Base-by-base conservation (phyloP, 305 asterid genomes). In the Fraxinus paxiana region DNA sequence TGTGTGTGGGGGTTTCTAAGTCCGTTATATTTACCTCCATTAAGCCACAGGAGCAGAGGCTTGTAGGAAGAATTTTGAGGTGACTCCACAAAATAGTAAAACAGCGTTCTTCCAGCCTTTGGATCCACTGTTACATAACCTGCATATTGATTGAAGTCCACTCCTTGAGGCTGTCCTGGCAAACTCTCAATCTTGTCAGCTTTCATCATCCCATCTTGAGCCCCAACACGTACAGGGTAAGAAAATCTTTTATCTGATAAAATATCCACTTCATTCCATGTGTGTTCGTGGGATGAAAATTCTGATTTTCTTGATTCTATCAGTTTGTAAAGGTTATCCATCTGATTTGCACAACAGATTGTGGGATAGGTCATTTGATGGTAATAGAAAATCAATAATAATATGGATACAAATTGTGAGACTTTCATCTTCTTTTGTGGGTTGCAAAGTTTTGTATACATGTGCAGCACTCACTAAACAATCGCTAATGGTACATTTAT, bases 11-110 rank as follows among this genome's bases (percentile, higher is more conserved):
- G 67, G 28, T 5, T 51, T 5, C 4, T n/a, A 51, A 56, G 10
- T 18, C 6, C 9, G 26, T 54, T 54, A 54, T 63, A 22, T 63
- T 61, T 73, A 86, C 94, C 92, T 86, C 94, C 94, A 83, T 90
- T 92, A 15, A 90, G 85, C 94, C 97, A 89, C 79, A 90, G 77
- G 46, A 90, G 82, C 7, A 92, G 85, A 70, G 94, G 97, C 63
- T 84, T 86, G 51, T 82, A 34, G 20, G 89, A 79, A 24, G 90
- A 69, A 71, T 86, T 81, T 13, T 78, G 74, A 2, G 83, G 80
- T 4, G 90, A 88, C 81, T 91, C 96, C 8, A 76, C 85, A 38
- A 91, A 89, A 34, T 89, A 90, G 73, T 90, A 92, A 34, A 84
- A 92, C 24, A 88, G 75, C 1, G 93, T 89, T 56, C 88, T 78